These are phyloP conservation scores for Suillus occidentalis DNA, from an alignment of 768 basidiomycete genomes.

Conservation along the genomic window DNA sequence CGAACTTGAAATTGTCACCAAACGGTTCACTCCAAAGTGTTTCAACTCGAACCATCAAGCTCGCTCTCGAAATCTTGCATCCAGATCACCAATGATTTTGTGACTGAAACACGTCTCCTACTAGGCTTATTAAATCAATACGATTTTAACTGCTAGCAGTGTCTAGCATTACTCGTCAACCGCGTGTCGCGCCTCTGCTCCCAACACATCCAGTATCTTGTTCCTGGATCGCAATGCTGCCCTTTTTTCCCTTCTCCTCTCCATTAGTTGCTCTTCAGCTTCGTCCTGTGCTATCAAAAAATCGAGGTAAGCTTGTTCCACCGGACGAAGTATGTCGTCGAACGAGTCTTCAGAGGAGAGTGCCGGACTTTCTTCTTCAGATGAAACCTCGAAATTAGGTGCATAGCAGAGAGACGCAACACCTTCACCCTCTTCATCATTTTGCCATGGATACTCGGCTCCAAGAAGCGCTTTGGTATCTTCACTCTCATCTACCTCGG, in stretches of 20 bases:
- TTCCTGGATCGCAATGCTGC: conserved; percentile 9
- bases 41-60: no score
- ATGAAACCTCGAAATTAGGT: background rate
- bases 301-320: conserved; percentile 1
- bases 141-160: background rate
- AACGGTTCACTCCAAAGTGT: no score
- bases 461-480: background rate
- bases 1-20: no score
- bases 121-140: background rate
- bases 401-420: background rate
- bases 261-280: background rate
- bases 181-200: conserved; percentile 7
- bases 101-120: no score
- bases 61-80: background rate
- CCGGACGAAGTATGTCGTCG: background rate
- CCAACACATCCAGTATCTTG: conserved; percentile 14
- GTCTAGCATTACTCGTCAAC: conserved; percentile 3
- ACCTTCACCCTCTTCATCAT: background rate
- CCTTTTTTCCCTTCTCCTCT: conserved; percentile 3
- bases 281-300: conserved; percentile 1
- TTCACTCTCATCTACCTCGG: conserved; percentile 6
- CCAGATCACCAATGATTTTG: background rate
- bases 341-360: background rate
- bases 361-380: background rate
- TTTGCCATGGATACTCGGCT: background rate